These are phyloP conservation scores for Metschnikowia anglica DNA, from an alignment of 805 yeast genomes.

Conservation along the genomic window DNA sequence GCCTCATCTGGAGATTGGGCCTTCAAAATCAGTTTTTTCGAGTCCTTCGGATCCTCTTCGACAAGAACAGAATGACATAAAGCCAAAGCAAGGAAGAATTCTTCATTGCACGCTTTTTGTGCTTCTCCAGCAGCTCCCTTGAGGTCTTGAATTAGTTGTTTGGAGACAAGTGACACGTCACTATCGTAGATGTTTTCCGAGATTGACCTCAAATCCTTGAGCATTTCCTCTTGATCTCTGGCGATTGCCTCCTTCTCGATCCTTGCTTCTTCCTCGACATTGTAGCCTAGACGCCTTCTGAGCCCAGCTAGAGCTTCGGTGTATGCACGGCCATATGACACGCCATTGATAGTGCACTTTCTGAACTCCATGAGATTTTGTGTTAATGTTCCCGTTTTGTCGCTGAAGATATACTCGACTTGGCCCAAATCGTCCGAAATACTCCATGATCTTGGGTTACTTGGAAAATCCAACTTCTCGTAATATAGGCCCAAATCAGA, in stretches of 20 bases:
- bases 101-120: slow-evolving; percentile 63
- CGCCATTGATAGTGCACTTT: slow-evolving; percentile 69
- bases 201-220: slow-evolving; percentile 30
- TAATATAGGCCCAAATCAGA: slow-evolving; percentile 71
- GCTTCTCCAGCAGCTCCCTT: slow-evolving; percentile 46
- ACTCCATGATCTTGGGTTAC: slow-evolving; percentile 80
- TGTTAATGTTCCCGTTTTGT: slow-evolving; percentile 81
- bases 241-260: slow-evolving; percentile 54
- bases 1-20: slow-evolving; percentile 90
- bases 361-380: slow-evolving; percentile 83
- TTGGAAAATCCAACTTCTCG: slow-evolving; percentile 66
- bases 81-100: slow-evolving; percentile 74
- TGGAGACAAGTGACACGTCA: slow-evolving; percentile 69
- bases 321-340: slow-evolving; percentile 69
- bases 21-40: slow-evolving; percentile 55
- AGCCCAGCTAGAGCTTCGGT: slow-evolving; percentile 77
- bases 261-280: slow-evolving; percentile 49
- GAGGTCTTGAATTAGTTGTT: slow-evolving; percentile 63
- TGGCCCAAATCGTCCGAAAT: slow-evolving; percentile 84
- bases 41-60: slow-evolving; percentile 62
- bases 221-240: slow-evolving; percentile 60
- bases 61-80: slow-evolving; percentile 77
- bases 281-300: slow-evolving; percentile 62
- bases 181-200: slow-evolving; percentile 41
- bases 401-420: slow-evolving; percentile 77